Evolutionary conservation across 2,329 filamentous ascomycete species (phyloP).

Genomic region (Aspergillus candidus): DNA sequence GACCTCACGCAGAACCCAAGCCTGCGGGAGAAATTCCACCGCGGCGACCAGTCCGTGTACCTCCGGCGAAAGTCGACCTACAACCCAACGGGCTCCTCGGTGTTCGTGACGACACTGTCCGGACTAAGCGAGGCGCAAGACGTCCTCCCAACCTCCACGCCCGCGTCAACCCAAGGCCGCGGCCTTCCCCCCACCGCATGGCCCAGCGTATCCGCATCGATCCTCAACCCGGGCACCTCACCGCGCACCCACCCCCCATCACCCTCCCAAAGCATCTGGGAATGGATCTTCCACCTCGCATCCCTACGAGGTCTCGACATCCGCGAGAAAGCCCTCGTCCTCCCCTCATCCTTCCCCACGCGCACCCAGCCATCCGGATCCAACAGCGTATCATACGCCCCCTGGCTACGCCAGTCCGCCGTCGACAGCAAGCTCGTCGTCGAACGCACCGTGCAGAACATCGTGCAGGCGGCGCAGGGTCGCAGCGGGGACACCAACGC

Average conservation of each 20-base stretch:
- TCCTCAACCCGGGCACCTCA: slow-evolving; percentile 12
- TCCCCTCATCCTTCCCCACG: slow-evolving; percentile 42
- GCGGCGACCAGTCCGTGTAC: slow-evolving; percentile 64
- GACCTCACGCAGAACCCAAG: slow-evolving; percentile 61
- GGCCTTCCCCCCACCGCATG: slow-evolving; percentile 19
- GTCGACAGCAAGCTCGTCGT: slow-evolving; percentile 70
- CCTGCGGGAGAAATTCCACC: slow-evolving; percentile 58
- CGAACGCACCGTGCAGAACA: slow-evolving; percentile 40
- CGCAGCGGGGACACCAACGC: slow-evolving; percentile 35
- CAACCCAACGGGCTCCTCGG: slow-evolving; percentile 52
- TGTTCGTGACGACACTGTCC: slow-evolving; percentile 69
- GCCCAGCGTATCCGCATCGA: slow-evolving; percentile 18
- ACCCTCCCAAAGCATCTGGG: slow-evolving; percentile 49
- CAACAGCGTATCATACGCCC: slow-evolving; percentile 41
- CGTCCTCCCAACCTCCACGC: slow-evolving; percentile 27
- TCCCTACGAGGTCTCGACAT: slow-evolving; percentile 51
- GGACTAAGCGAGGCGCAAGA: slow-evolving; percentile 61
- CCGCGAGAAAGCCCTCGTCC: slow-evolving; percentile 60
- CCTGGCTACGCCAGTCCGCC: slow-evolving; percentile 52
- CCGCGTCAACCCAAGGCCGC: slow-evolving; percentile 20
- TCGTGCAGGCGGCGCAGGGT: slow-evolving; percentile 27
- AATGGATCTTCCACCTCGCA: slow-evolving; percentile 67
- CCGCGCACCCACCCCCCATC: slow-evolving; percentile 21
- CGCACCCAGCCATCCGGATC: slow-evolving; percentile 33
- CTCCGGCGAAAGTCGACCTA: slow-evolving; percentile 64